phyloP scores from a whole-genome alignment of 148 eudicot species.

The Rhododendron simsii region DNA sequence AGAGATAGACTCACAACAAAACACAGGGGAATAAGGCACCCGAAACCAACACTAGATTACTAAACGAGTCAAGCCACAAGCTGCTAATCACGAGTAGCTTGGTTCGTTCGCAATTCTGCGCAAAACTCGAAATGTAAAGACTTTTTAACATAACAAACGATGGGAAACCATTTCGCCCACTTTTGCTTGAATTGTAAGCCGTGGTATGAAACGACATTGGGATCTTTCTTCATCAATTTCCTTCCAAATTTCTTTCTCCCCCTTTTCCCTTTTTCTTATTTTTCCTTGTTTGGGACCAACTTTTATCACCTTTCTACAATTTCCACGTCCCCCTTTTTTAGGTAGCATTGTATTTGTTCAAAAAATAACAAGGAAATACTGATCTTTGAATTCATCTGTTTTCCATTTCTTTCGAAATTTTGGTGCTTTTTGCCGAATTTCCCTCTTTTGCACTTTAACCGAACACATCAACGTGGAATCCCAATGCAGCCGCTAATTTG shows the following conservation, averaged over 20 bases:
- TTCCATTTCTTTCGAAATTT: background rate
- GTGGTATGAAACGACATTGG: background rate
- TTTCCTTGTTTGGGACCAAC: background rate
- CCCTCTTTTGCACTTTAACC: background rate
- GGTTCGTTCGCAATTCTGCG: too few relatives aligned
- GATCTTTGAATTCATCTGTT: background rate
- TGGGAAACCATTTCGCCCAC: slow-evolving; percentile 11
- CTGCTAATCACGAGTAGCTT: too few relatives aligned
- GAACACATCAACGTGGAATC: slow-evolving; percentile 4
- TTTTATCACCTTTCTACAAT: background rate
- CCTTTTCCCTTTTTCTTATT: background rate
- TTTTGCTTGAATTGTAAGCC: slow-evolving; percentile 21
- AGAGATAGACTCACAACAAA: too few relatives aligned
- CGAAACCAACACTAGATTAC: too few relatives aligned
- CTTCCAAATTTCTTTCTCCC: background rate
- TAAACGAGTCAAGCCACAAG: too few relatives aligned
- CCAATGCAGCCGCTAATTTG: slow-evolving; percentile 13
- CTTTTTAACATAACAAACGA: background rate
- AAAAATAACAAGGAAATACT: background rate
- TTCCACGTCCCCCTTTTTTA: background rate
- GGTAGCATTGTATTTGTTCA: background rate
- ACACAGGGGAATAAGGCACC: too few relatives aligned
- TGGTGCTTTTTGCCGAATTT: background rate
- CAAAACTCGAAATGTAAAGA: too few relatives aligned
- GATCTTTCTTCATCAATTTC: background rate